Base-by-base conservation (phyloP, 306 rosid species). In the Crotalaria pallida region DNA sequence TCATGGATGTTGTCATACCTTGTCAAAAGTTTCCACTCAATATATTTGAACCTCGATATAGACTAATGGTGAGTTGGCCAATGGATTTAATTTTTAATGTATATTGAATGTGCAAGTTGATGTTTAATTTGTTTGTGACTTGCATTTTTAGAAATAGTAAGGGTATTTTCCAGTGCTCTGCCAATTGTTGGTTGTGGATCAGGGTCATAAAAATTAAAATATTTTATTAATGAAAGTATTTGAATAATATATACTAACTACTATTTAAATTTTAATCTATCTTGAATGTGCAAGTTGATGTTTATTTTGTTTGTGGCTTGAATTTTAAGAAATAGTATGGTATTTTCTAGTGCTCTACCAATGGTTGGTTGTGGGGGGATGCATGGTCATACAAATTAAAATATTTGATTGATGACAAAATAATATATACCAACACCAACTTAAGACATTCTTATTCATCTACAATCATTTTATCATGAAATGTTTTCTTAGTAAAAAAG, bases 31-130 rank as follows among this genome's bases (percentile, higher is more conserved):
- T 94, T 58, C 92, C 95, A 4, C 92, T 94, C 60, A 79, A 94
- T 84, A 94, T 94, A 83, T 94, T 94, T 82, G 99, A 94, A 81
- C 96, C 99, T 43, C 99, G 96, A 22, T 94, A 94, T 84, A 89
- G 99, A 88, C 91, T 94, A 21, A 94, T 94, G 99, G 99, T 94
- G 84, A 89, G 92, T 81, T 74, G 49, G 64, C 77, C 10, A 26
- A 52, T 15, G 44, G 31, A 74, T 65, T 67, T 56, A 8, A 41
- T 13, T 33, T 61, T 51, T 45, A 24, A 34, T 60, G 21, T 58
- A 47, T 47, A 51, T 79, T 69, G 43, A 53, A 61, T 61, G 55
- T 55, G 34, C 43, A 12, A 60, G 64, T 53, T 78, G 65, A 40
- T 64, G 9, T 72, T 50, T 50, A 48, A 52, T 72, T 49, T 79